Percentiles rank a stretch among this genome's conserved stretches.
Evolutionary conservation across 148 eudicot genomes (phyloP).

Genomic region (Talinum fruticosum): DNA sequence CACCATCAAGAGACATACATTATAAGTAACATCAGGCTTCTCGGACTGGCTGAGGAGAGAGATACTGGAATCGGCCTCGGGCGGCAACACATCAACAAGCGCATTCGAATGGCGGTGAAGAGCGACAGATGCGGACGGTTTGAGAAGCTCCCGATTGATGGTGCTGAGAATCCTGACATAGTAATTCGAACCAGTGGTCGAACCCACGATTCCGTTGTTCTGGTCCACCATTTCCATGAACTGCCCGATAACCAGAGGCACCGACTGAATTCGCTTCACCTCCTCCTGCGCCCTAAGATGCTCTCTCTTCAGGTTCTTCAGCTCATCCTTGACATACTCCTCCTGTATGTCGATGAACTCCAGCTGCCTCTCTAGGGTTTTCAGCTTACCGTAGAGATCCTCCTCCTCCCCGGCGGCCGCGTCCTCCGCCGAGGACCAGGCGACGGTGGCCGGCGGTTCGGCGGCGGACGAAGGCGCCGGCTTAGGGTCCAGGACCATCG

Average conservation of each 20-base stretch:
- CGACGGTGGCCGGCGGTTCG: not conserved
- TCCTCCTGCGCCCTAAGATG: conserved; percentile 79
- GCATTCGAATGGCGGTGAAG: conserved; percentile 87
- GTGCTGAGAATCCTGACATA: conserved; percentile 81
- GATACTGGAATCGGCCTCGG: conserved; percentile 92
- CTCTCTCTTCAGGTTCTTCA: conserved; percentile 78
- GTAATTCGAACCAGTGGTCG: conserved; percentile 84
- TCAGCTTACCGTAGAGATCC: conserved; percentile 65
- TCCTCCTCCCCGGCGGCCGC: conserved; percentile 26
- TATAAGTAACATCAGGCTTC: conserved; percentile 90
- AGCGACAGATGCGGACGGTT: conserved; percentile 81
- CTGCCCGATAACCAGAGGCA: conserved; percentile 84
- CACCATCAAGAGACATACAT: conserved; percentile 30
- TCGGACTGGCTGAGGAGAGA: conserved; percentile 81
- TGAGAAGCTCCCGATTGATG: conserved; percentile 65
- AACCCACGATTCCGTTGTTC: conserved; percentile 83
- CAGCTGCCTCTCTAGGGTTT: conserved; percentile 59
- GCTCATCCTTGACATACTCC: conserved; percentile 87
- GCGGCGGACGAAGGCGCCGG: conserved; percentile 14
- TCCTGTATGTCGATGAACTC: conserved; percentile 86
- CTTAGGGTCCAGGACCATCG: conserved; percentile 62
- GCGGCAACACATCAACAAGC: conserved; percentile 83
- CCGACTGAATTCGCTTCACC: conserved; percentile 82
- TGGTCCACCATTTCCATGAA: conserved; percentile 93
- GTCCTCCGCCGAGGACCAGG: not conserved